A percentile compares a stretch with the other conserved stretches of the same genome.
Evolutionary conservation across 345 rosid genomes (phyloP).

Genomic region (Excoecaria agallocha): DNA sequence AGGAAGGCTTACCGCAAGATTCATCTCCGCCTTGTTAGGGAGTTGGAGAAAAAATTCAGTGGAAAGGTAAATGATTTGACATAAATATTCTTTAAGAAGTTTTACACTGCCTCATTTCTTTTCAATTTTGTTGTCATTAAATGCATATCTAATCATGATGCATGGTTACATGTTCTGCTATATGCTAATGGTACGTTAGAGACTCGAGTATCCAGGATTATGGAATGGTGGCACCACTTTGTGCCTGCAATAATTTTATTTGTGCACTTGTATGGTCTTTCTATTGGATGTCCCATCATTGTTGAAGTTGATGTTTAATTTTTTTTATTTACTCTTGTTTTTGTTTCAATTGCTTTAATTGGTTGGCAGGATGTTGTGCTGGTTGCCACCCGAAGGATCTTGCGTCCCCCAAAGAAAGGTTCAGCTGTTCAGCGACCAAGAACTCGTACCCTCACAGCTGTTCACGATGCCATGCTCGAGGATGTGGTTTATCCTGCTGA

Average conservation of each 20-base stretch:
- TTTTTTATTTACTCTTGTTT: not conserved
- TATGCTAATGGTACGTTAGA: not conserved
- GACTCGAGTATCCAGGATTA: not conserved
- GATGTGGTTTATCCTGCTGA: constrained; percentile 86
- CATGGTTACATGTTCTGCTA: not conserved
- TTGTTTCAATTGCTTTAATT: not conserved
- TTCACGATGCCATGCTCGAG: constrained; percentile 80
- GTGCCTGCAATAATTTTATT: not conserved
- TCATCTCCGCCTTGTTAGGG: constrained; percentile 79
- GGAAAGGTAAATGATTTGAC: constrained; percentile 52
- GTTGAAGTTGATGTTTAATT: not conserved
- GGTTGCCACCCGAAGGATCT: constrained; percentile 70
- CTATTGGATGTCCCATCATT: not conserved
- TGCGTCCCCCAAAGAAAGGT: constrained; percentile 89
- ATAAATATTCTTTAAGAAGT: not conserved
- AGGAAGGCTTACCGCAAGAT: constrained; percentile 85
- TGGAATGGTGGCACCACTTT: not conserved
- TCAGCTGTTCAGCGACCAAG: constrained; percentile 89
- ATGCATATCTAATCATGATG: not conserved
- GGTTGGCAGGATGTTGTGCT: constrained; percentile 60
- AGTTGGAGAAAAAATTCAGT: constrained; percentile 93
- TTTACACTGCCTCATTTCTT: no score
- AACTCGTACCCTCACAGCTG: constrained; percentile 70
- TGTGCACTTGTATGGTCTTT: not conserved
- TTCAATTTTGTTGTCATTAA: not conserved